Base-by-base conservation (phyloP, 345 rosid species). In the Citrus hindsii region DNA sequence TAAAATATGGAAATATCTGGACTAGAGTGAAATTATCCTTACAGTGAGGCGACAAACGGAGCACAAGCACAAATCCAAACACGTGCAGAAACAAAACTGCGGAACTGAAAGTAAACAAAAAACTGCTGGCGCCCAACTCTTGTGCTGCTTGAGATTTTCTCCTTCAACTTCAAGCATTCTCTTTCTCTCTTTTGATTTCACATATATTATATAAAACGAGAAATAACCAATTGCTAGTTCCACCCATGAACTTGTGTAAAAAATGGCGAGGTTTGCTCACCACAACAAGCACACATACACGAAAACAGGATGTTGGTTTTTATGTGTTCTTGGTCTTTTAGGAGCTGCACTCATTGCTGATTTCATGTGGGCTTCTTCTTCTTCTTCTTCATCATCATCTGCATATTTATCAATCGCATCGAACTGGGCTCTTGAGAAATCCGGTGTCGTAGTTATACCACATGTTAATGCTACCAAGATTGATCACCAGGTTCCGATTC, bases 91-190 rank as follows among this genome's bases (percentile, higher is more conserved):
- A 22, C 18, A 19, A 70, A 48, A 55, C 67, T 8, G 67, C 53
- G 30, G 69, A 74, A 22, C 28, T 25, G 24, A 19, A 24, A 14
- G 51, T 46, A 46, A 46, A 46, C 51, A 46, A 13, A 69, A 88
- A 88, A 90, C 92, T 88, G 78, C 76, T 84, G 90, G 95, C 95
- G 93, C 90, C 87, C 89, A 85, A 72, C 77, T 73, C 76, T 83
- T 3, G 37, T 63, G 79, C 79, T 27, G 62, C 67, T 63, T 55
- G 19, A 68, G 42, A 33, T 33, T 37, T 38, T 51, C 80, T 46
- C 51, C 51, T 46, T 46, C 16, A 42, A 42, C 48, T 42, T 42
- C 51, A 46, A 46, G 51, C 51, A 10, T 67, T 21, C 63, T 33
- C 69, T 79, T 76, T 27, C 79, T 65, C 37, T 32, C 58, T 10